Evolutionary conservation across 2,329 filamentous ascomycete species (phyloP), one percentile per base, ranked within the genome.

Genomic region (Aaosphaeria arxii): DNA sequence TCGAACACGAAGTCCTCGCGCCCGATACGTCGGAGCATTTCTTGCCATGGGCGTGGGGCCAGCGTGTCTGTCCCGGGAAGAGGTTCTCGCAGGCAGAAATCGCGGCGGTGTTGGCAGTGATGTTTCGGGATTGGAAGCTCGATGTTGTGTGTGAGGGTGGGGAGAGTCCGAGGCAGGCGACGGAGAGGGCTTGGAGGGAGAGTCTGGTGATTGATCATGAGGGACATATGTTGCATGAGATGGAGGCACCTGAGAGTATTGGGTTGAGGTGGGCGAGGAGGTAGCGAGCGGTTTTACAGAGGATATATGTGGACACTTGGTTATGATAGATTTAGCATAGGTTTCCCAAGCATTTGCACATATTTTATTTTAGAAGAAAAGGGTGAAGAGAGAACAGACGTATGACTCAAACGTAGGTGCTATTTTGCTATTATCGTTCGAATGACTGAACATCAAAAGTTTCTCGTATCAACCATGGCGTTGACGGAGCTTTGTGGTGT

Each of bases 11-110:
- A 29, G n/a, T 48, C n/a, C 38, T 57, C 2, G 46, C 44, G 7
- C 11, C 49, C 6, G 51, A 56, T 11, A 48, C 51, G n/a, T 29
- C 35, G 7, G 46, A 43, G n/a, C 30, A 42, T 28, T 59, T 50
- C 38, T 7, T 61, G 0, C 51, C 51, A 5, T 61, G 56, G 58
- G 51, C 51, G 2, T 35, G 33, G 6, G 58, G 56, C 4, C 46
- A 55, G 29, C 46, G 53, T n/a, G 51, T 53, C 2, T 61, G 58
- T 40, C 58, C 58, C 0, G 58, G 58, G 6, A 61, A 59, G 43
- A 51, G 43, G 24, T 61, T 58, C 33, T 50, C 50, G 7, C 56
- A 61, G 29, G 58, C 58, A 5, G 58, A 61, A 44, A 48, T 57
- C 33, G 55, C 53, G 6, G 55, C 56, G 0, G 31, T 46, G 6